phyloP scores from a whole-genome alignment of 169 alveolate species.

The Cryptosporidium muris region DNA sequence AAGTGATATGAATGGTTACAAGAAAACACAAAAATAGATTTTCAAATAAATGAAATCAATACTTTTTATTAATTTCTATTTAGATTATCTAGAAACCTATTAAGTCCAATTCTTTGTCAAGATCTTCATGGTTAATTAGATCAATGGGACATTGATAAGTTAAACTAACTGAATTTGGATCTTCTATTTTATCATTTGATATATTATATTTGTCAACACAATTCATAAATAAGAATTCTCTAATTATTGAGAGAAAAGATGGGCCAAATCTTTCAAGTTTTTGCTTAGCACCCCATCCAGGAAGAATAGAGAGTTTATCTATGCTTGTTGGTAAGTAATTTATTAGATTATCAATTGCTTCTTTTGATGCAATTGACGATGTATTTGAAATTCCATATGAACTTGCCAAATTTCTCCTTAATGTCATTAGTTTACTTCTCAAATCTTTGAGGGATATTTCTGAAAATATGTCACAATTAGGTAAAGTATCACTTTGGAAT shows the following conservation, averaged over 20 bases:
- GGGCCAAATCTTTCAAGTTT: slow-evolving; percentile 58
- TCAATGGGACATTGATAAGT: slow-evolving; percentile 56
- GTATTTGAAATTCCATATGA: slow-evolving; percentile 37
- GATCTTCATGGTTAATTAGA: slow-evolving; percentile 48
- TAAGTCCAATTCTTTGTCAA: slow-evolving; percentile 64
- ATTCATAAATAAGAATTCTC: slow-evolving; percentile 36
- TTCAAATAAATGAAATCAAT: too few species aligned
- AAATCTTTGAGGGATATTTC: slow-evolving; percentile 12
- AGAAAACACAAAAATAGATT: too few species aligned
- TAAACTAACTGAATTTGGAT: neutral
- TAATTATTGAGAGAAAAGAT: slow-evolving; percentile 28
- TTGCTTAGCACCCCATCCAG: slow-evolving; percentile 69
- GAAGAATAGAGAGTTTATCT: slow-evolving; percentile 26
- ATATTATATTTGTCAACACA: neutral
- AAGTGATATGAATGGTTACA: too few species aligned
- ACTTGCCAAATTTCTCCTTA: slow-evolving; percentile 51
- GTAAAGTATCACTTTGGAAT: neutral
- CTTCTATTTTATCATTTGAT: neutral
- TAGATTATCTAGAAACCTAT: slow-evolving; percentile 3
- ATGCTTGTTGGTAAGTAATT: slow-evolving; percentile 27
- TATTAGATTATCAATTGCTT: slow-evolving; percentile 58
- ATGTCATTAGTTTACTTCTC: slow-evolving; percentile 26
- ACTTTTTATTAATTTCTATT: too few species aligned
- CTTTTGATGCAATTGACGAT: slow-evolving; percentile 65
- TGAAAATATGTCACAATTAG: neutral